Percentiles rank a stretch among this genome's conserved stretches.
Conservation (phyloP, 2,329 filamentous ascomycete genomes). For the Ascomycota sp. region DNA sequence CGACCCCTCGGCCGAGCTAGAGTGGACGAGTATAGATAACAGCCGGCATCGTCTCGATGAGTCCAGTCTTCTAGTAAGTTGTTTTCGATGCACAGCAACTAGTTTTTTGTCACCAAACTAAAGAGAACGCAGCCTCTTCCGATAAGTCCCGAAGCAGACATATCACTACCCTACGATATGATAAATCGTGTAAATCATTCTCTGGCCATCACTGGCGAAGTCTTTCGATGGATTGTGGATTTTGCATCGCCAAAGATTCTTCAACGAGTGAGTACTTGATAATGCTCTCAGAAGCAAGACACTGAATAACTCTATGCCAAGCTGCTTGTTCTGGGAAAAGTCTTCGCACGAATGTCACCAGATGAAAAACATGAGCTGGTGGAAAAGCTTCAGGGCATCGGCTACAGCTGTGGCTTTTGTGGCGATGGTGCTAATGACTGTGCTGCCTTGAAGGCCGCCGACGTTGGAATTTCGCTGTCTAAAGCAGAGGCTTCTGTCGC, state of each 20-base stretch:
- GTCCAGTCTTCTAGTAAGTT: constrained; percentile 46
- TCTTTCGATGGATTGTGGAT: constrained; percentile 92
- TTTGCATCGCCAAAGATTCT: constrained; percentile 67
- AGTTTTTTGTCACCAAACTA: background rate
- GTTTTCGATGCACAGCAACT: background rate
- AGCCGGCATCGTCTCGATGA: constrained; percentile 57
- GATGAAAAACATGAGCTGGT: constrained; percentile 97
- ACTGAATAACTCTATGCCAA: constrained; percentile 13
- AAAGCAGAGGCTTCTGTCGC: constrained; percentile 95
- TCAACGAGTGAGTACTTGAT: constrained; percentile 31
- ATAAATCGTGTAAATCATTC: constrained; percentile 70
- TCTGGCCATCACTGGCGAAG: constrained; percentile 75
- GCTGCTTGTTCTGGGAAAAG: constrained; percentile 80
- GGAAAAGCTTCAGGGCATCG: constrained; percentile 89
- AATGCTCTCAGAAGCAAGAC: no score
- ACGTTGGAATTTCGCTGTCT: constrained; percentile 90
- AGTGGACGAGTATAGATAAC: constrained; percentile 94
- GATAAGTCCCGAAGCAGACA: constrained; percentile 49
- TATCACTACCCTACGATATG: constrained; percentile 70
- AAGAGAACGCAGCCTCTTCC: constrained; percentile 38
- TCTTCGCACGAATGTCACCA: constrained; percentile 95
- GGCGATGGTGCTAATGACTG: constrained; percentile 97
- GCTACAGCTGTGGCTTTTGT: constrained; percentile 90
- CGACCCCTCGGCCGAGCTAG: constrained; percentile 51
- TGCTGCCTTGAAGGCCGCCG: constrained; percentile 85